Base-by-base conservation (phyloP, 345 rosid genomes). In the Excoecaria cochinchinensis region DNA sequence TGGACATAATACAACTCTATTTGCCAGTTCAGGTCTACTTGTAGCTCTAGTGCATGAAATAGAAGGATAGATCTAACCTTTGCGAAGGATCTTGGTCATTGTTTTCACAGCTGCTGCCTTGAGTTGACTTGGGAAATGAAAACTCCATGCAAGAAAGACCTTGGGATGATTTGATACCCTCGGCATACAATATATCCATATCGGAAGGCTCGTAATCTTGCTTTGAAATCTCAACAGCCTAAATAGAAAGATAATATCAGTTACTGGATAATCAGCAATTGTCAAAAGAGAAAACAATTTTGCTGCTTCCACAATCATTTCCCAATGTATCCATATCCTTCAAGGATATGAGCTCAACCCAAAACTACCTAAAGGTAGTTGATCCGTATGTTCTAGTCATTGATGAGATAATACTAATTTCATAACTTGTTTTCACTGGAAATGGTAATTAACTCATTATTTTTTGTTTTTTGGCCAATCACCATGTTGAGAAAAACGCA, bases 151-250 rank as follows among this genome's bases (percentile, higher is more conserved):
- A 81, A 38, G 90, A 89, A 73, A 89, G 90, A 63, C 96, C 88
- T 16, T 86, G 89, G 79, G 90, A 87, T 64, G 91, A 80, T 38
- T 90, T 66, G 16, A 88, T 82, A 75, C 97, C 97, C 78, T 95
- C 94, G 44, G 94, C 87, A 74, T 91, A 89, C 77, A 95, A 76
- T 77, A 92, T 87, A 82, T 95, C 99, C 87, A 85, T 83, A 24
- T 95, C 91, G 36, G 96, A 87, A 58, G 98, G 98, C 76, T 82
- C 85, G 46, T 91, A 95, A 71, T 84, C 90, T 74, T 87, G 58
- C 82, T 80, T 91, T 50, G 89, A 88, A 77, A 92, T 83, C 86
- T 90, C 99, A 73, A 80, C 86, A 80, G 94, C 93, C 99, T 95
- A 86, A 70, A 19, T 63, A 58, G 52, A 67, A 79, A 76, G 52